Evolutionary conservation across 768 basidiomycete genomes (phyloP).

Genomic region (Gloeopeniophorella convolvens): DNA sequence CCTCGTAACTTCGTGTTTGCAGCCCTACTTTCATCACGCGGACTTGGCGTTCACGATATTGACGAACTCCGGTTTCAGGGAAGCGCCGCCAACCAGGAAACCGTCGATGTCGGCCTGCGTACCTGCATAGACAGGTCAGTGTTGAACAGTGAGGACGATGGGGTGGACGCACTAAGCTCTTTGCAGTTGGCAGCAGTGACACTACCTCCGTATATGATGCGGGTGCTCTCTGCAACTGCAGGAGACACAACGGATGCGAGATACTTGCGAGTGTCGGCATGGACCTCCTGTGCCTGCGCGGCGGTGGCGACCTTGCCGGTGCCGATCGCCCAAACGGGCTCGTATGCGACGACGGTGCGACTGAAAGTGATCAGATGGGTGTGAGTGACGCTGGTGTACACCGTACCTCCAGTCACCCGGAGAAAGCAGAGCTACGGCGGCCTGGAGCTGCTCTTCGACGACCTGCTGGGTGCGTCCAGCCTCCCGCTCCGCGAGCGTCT

Average conservation of each 20-base stretch:
- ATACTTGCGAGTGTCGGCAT: conserved; percentile 75
- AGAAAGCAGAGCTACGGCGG: conserved; percentile 56
- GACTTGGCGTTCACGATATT: conserved; percentile 76
- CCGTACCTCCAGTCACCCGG: conserved; percentile 77
- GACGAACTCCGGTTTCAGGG: conserved; percentile 94
- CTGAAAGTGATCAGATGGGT: conserved; percentile 33
- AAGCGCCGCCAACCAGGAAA: conserved; percentile 97
- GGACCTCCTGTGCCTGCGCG: conserved; percentile 89
- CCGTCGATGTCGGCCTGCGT: conserved; percentile 84
- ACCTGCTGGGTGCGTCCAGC: conserved; percentile 67
- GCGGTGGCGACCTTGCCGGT: conserved; percentile 94
- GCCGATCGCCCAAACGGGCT: conserved; percentile 98
- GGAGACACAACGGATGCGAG: conserved; percentile 58
- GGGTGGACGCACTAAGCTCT: conserved; percentile 66
- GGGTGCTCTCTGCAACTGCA: conserved; percentile 61
- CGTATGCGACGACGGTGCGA: conserved; percentile 91
- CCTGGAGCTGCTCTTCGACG: conserved; percentile 75
- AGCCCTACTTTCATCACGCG: conserved; percentile 19
- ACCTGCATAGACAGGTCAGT: conserved; percentile 36
- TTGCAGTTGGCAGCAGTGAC: conserved; percentile 85
- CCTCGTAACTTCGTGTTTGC: too few relatives aligned
- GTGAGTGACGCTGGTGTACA: background rate
- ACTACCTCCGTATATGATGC: conserved; percentile 95
- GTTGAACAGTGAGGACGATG: background rate
- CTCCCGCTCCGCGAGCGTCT: conserved; percentile 88